Evolutionary conservation across 176 grass and related monocot genomes (phyloP), one percentile per base, ranked within the genome.

Genomic region (Aegilops speltoides): DNA sequence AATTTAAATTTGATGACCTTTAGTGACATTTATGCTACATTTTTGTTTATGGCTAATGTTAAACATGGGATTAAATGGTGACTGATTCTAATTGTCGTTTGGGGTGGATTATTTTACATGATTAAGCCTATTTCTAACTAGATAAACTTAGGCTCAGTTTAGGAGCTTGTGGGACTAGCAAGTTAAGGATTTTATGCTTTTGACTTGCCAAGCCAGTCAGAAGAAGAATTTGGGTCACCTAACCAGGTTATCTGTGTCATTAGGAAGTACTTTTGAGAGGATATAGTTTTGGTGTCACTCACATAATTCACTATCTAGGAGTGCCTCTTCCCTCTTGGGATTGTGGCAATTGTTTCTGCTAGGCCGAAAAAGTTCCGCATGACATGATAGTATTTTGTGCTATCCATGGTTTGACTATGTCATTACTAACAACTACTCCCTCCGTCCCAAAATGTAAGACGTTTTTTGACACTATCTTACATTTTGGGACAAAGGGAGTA

Each of bases 161-260:
- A 64, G 38, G 65, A 37, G 54, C 2, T 71, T 79, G 52, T 82
- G 34, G 34, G 10, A 59, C 45, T 22, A 60, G 1, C 14, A 41
- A 20, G 25, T 25, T 60, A 22, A 1, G 57, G 15, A 85, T 80
- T 80, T 75, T 77, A 74, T 88, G 72, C 63, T 85, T 68, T 65
- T 79, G 22, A 9, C 10, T 74, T 62, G 32, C 4, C 24, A 31
- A 20, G 19, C 19, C 54, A 31, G 54, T 77, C 4, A 38, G 62
- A 82, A 77, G 10, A 82, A 52, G 10, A 48, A 48, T 15, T 48
- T 63, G 74, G 38, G 62, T 48, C 41, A 70, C 56, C 31, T 22
- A 24, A 41, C n/a, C 32, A 63, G 40, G 36, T 48, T 31, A 16
- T 36, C 33, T 79, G 40, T 56, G 25, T 50, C 62, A 60, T 16